phyloP scores from a whole-genome alignment of 495 filamentous ascomycete species.

The Neurospora sp. region DNA sequence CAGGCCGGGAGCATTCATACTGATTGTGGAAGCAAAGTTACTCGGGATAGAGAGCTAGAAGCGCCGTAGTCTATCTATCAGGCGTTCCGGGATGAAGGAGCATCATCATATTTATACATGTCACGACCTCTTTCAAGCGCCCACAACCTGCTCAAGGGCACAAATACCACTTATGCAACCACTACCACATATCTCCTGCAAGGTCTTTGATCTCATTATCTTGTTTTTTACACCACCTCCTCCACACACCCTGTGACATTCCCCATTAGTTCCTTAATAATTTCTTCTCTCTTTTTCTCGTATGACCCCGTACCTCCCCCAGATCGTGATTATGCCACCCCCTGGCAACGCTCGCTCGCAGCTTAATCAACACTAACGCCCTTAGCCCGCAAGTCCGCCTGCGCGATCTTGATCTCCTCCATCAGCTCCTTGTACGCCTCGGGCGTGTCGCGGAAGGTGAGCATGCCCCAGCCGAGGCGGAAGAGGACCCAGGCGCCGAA shows the following conservation, averaged over 20 bases:
- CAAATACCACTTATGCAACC: not conserved
- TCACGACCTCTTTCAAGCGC: not conserved
- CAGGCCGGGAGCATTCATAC: not conserved
- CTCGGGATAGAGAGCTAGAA: not conserved
- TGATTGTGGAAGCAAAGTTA: not conserved
- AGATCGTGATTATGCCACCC: too few relatives aligned
- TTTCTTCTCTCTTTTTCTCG: not conserved
- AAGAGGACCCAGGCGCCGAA: constrained; percentile 91
- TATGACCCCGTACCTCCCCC: too few relatives aligned
- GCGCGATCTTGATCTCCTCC: constrained; percentile 63
- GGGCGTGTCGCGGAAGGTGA: constrained; percentile 95
- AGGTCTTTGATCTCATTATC: not conserved
- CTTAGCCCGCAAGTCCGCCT: constrained; percentile 53
- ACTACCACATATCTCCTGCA: not conserved
- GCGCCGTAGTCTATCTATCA: not conserved
- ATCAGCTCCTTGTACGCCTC: constrained; percentile 84
- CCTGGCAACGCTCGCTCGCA: too few relatives aligned
- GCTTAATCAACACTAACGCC: constrained; percentile 63
- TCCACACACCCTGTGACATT: not conserved
- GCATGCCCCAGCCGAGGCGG: constrained; percentile 80
- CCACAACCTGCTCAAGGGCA: not conserved
- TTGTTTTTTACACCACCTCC: not conserved
- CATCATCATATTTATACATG: not conserved
- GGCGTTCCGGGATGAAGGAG: not conserved
- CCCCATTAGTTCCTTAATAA: not conserved